Conservation (phyloP, 2,329 filamentous ascomycete genomes). For the Fusarium napiforme region DNA sequence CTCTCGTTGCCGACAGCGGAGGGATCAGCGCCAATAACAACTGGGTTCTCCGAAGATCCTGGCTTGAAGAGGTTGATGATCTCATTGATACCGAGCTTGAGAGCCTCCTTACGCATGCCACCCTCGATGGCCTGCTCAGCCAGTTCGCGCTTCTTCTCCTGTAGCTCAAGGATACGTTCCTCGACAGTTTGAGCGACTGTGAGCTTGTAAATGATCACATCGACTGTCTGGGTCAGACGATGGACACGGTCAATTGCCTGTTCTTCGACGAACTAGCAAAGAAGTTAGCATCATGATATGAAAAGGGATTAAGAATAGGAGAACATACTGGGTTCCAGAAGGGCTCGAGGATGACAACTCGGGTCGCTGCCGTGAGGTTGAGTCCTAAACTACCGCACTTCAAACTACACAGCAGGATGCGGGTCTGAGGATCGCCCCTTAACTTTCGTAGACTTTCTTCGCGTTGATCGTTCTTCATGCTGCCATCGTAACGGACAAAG, state of each 20-base stretch:
- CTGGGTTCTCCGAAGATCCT: slow-evolving; percentile 54
- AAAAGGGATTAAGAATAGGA: background rate
- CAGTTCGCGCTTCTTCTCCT: slow-evolving; percentile 91
- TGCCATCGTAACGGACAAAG: slow-evolving; percentile 92
- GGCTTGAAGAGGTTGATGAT: slow-evolving; percentile 90
- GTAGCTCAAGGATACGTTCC: slow-evolving; percentile 91
- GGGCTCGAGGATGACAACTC: slow-evolving; percentile 94
- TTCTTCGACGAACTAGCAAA: slow-evolving; percentile 88
- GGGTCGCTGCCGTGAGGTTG: slow-evolving; percentile 91
- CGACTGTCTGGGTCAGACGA: slow-evolving; percentile 94
- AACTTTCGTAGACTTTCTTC: slow-evolving; percentile 86
- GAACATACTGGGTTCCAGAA: slow-evolving; percentile 93
- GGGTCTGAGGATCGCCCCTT: slow-evolving; percentile 77
- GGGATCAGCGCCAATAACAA: slow-evolving; percentile 32
- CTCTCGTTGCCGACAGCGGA: slow-evolving; percentile 24
- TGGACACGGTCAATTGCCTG: slow-evolving; percentile 99
- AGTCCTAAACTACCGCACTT: slow-evolving; percentile 93
- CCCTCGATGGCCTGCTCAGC: slow-evolving; percentile 93
- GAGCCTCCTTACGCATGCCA: slow-evolving; percentile 74
- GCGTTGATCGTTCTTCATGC: slow-evolving; percentile 92
- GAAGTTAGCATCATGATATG: slow-evolving; percentile 11
- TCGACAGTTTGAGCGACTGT: slow-evolving; percentile 89
- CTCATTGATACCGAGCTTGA: slow-evolving; percentile 92
- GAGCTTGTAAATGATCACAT: slow-evolving; percentile 95
- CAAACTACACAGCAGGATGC: slow-evolving; percentile 90